These are phyloP conservation scores for Fraxinus cuspidata DNA, from an alignment of 257 asterid species.

Conservation along the genomic window DNA sequence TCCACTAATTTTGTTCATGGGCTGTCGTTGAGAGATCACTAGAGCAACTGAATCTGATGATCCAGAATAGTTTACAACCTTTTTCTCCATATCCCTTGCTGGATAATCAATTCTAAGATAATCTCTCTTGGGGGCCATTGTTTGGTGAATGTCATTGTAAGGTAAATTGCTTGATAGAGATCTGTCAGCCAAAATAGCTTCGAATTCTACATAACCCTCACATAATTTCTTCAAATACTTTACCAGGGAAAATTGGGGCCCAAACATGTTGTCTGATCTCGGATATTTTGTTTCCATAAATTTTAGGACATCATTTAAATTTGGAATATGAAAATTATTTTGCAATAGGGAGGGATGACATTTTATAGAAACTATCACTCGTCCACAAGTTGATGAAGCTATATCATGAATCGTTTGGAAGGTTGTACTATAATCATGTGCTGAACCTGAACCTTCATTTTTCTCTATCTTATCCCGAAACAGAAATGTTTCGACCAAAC, in stretches of 20 bases:
- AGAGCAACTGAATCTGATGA: constrained; percentile 24
- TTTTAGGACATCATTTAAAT: constrained; percentile 18
- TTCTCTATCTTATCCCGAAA: constrained; percentile 8
- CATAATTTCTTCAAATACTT: constrained; percentile 39
- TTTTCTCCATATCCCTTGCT: constrained; percentile 23
- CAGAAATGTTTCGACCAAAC: constrained; percentile 5
- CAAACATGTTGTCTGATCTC: neutral
- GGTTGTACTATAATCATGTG: neutral
- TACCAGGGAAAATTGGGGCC: constrained; percentile 29
- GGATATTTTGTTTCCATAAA: constrained; percentile 12
- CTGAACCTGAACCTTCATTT: constrained; percentile 3
- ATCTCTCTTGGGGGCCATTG: neutral
- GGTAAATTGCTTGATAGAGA: constrained; percentile 18
- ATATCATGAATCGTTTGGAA: constrained; percentile 31
- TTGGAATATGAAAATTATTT: constrained; percentile 13
- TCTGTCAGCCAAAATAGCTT: constrained; percentile 18
- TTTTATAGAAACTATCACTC: constrained; percentile 32
- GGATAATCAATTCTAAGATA: constrained; percentile 1
- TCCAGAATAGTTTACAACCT: constrained; percentile 20
- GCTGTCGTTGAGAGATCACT: constrained; percentile 8
- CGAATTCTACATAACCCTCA: constrained; percentile 27
- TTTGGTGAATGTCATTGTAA: neutral
- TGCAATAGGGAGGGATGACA: constrained; percentile 17
- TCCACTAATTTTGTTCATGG: neutral
- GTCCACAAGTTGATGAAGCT: constrained; percentile 50